Base-by-base conservation (phyloP, 345 rosid genomes). In the Bruguiera sexangula region DNA sequence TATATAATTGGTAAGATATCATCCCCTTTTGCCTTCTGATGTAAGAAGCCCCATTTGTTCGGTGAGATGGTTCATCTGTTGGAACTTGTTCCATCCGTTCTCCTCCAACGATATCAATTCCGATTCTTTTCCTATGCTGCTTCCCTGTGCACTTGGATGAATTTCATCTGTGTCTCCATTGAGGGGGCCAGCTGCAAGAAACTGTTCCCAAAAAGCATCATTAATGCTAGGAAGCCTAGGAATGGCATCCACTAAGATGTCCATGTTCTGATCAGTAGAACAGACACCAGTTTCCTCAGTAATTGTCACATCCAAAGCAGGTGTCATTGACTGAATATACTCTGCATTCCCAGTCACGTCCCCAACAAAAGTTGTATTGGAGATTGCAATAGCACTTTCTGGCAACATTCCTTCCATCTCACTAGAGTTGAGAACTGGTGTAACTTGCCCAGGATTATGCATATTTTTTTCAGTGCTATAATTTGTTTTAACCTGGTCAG, bases 211-310 rank as follows among this genome's bases (percentile, higher is more conserved):
- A 57, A 76, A 76, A 10, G 63, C 70, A 76, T 76, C 76, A 62
- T 69, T 85, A 79, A 65, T 76, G 65, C 84, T 81, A 0, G 91
- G 94, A 65, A 92, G 93, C 79, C 76, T 82, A 65, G 85, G 79
- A 32, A 60, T 71, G 55, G 65, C 87, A 37, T 85, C 51, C 39
- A 21, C 55, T 18, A 62, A 36, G 6, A 70, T 48, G 1, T 70
- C 75, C 39, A 19, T 4, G n/a, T 53, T 62, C n/a, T 69, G 54
- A 32, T 65, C 39, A 4, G 65, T 56, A 60, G 70, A 69, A 52
- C 22, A 19, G 4, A 66, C 66, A 27, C 65, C 79, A 59, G 55
- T 59, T 69, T 63, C 70, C 30, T n/a, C 21, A 13, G 69, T 60
- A 50, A 32, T 51, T 26, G 36, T 53, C 21, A 51, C 36, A 69